These are phyloP conservation scores for Fusarium bulbicola DNA, from an alignment of 2,329 filamentous ascomycete genomes.

Conservation along the genomic window DNA sequence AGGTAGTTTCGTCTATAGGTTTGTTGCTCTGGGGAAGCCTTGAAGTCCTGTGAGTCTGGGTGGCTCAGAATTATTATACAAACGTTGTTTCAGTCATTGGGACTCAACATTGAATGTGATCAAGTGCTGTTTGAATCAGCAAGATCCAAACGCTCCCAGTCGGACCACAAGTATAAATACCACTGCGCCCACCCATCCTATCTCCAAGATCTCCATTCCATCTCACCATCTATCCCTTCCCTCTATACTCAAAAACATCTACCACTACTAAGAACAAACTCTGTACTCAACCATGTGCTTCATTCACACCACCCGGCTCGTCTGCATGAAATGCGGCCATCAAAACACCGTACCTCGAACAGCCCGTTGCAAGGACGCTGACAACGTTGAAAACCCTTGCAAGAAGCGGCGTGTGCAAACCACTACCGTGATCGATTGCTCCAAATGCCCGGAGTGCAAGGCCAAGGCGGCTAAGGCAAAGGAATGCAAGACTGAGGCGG, in stretches of 20 bases:
- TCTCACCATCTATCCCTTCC: background rate
- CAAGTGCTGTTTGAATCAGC: background rate
- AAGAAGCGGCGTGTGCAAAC: background rate
- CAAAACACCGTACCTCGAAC: background rate
- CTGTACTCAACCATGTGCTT: background rate
- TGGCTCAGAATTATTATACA: background rate
- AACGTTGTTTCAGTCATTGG: background rate
- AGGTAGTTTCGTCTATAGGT: too few relatives aligned
- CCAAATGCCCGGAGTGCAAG: background rate
- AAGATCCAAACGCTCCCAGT: background rate
- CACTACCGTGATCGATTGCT: background rate
- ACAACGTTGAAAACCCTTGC: background rate
- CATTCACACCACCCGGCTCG: background rate
- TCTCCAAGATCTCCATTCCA: background rate
- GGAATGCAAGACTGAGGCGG: background rate
- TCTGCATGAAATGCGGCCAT: background rate
- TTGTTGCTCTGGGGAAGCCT: too few relatives aligned
- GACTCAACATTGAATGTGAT: background rate
- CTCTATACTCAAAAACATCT: background rate
- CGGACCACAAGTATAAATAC: background rate
- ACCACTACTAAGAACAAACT: background rate
- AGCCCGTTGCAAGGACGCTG: background rate
- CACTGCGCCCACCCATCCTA: background rate
- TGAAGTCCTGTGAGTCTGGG: background rate
- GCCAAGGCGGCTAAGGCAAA: background rate